Evolutionary conservation across 2,329 filamentous ascomycete species (phyloP), one percentile per base, ranked within the genome.

Genomic region (Fusarium brevicatenulatum): DNA sequence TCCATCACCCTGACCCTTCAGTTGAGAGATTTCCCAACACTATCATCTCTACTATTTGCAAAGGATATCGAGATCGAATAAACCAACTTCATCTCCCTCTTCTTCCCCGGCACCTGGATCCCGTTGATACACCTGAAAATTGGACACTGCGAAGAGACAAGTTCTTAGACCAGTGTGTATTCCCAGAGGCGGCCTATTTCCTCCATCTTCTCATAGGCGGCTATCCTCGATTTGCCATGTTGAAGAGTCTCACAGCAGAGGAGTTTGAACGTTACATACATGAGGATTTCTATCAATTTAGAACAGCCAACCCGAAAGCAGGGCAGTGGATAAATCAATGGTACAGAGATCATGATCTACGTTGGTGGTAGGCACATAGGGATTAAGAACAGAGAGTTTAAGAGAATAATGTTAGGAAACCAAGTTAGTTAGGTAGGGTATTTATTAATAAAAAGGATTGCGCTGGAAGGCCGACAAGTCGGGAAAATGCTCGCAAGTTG

Each of bases 141-240:
- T 13, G 8, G 43, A 46, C 6, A 19, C 16, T 46, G 12, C 43
- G 18, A 46, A 13, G 8, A 28, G 13, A 19, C 11, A 8, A 19
- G 18, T 46, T 46, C 43, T 13, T 46, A 8, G 8, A 19, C 7
- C 8, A 11, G 11, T 0, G 4, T 28, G 0, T 1, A 2, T 5
- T 1, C 2, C 18, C 9, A 28, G 7, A 19, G 13, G 1, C 3
- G 18, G 19, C 11, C 8, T 25, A 19, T 28, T 0, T 7, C 23
- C 0, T 9, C 4, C 23, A 46, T 46, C 23, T 19, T 28, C 0
- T 9, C 11, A 4, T 28, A 4, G 43, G 43, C 18, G 23, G 43
- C 3, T 13, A 28, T 28, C 23, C 43, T 15, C 12, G 3, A 28
- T 21, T 28, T 5, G 23, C 8, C 11, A 28, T 15, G 12, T 28